These are phyloP conservation scores for Podaxis sp. DNA, from an alignment of 768 basidiomycete species.

Conservation along the genomic window DNA sequence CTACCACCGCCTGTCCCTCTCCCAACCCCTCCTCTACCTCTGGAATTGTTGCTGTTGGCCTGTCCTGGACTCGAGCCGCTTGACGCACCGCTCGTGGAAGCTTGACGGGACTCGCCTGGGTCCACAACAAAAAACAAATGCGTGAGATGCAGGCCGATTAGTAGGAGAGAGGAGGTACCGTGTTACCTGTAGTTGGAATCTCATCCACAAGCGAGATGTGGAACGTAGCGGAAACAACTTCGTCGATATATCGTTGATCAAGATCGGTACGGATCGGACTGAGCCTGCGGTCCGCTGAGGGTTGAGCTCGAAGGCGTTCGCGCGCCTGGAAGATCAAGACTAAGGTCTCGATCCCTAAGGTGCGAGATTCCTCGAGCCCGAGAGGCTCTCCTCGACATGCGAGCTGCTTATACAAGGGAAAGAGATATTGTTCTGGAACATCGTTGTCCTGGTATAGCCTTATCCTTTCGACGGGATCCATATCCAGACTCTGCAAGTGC, in stretches of 20 bases:
- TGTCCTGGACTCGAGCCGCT: background rate
- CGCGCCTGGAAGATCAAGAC: constrained; percentile 44
- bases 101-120: background rate
- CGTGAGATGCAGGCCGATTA: background rate
- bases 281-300: background rate
- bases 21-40: background rate
- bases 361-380: constrained; percentile 52
- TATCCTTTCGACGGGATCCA: constrained; percentile 31
- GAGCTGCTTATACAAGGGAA: constrained; percentile 55
- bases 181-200: background rate
- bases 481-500: constrained; percentile 11
- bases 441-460: constrained; percentile 52
- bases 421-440: constrained; percentile 45
- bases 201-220: background rate
- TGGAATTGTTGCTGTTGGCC: background rate
- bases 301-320: background rate
- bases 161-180: background rate
- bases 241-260: background rate
- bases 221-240: background rate
- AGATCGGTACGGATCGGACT: background rate
- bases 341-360: constrained; percentile 52
- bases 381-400: constrained; percentile 51
- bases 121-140: background rate
- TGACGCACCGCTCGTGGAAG: background rate
- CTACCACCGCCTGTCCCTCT: background rate